Base-by-base conservation (phyloP, 2,329 filamentous ascomycete species). In the Hypomyces perniciosus region DNA sequence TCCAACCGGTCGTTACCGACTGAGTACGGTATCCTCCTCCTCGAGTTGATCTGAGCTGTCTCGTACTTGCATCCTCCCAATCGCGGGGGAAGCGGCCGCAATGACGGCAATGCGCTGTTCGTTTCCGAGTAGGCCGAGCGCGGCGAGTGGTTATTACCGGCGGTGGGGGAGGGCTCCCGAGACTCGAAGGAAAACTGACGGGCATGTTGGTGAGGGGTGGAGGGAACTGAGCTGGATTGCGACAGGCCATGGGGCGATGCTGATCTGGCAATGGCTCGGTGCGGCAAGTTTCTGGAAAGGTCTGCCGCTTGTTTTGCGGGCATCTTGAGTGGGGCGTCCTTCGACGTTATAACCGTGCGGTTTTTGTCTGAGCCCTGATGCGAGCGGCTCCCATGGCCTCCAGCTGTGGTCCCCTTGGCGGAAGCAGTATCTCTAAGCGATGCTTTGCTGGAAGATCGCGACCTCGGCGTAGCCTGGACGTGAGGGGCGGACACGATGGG, bases 91-190 rank as follows among this genome's bases (percentile, higher is more conserved):
- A 84, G 75, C 54, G 83, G 82, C 54, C 83, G 80, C 54, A 88
- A 71, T 6, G 86, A 84, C 2, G 86, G 82, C 54, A 90, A 73
- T 31, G 82, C 78, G 57, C 86, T 83, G 63, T 89, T 91, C 27
- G 89, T 88, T 69, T 96, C 92, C 43, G 90, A 95, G 61, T 92
- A 91, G 13, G 88, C 88, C 4, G 92, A 96, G 53, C 88, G 85
- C 37, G 92, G 93, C 10, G 92, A 96, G 59, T 91, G 88, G 67
- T 84, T 89, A 57, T 82, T 83, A 44, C 82, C 77, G 47, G 84
- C 83, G 59, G 81, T 86, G 35, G 92, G 91, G 12, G 91, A 96
- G 8, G 90, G 91, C 55, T 82, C 79, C 56, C 79, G 81, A 44
- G 90, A 93, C 65, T 84, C 83, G 61, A 87, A 88, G 2, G 86